Base-by-base conservation (phyloP, 345 rosid species). In the Gossypium longicalyx region DNA sequence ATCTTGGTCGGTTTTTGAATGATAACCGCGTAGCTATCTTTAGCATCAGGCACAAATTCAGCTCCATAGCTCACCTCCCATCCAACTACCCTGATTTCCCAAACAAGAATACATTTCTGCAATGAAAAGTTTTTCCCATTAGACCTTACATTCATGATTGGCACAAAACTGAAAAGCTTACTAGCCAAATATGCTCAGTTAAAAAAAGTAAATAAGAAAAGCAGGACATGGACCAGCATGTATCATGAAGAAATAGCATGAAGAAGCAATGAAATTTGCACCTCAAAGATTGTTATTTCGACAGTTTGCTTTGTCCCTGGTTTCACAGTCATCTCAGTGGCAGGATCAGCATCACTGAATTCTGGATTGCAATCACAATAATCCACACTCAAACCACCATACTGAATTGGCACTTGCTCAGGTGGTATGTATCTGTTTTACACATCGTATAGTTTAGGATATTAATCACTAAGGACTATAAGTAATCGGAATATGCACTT, bases 71-170 rank as follows among this genome's bases (percentile, higher is more conserved):
- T 88, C 80, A 92, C 94, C 67, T 92, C 97, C 98, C 98, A 94
- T 23, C 94, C 98, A 43, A 90, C 91, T 6, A 92, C 98, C 34
- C 98, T 86, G 67, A 90, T 49, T 83, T 94, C 97, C 97, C 97
- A 94, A 62, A 86, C 87, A 19, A 90, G 76, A 41, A 83, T 76
- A 77, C 98, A 94, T 89, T 80, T 88, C 97, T 93, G 84, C 79
- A 82, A 52, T 60, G 48, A 60, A 73, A 51, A 7, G 58, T 63
- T 11, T 60, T n/a, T 38, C n/a, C 7, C 27, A 19, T 65, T 2
- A n/a, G 59, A 48, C 47, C 60, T 61, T 59, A 44, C 62, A 25
- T 65, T 38, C 25, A 16, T 17, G n/a, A 29, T 12, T 25, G 51
- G 25, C 7, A 16, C 64, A 64, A 70, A 13, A 12, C 13, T 11